A percentile compares a stretch with the other conserved stretches of the same genome.
Conservation (phyloP, 495 filamentous ascomycete genomes). For the Physcia stellaris region DNA sequence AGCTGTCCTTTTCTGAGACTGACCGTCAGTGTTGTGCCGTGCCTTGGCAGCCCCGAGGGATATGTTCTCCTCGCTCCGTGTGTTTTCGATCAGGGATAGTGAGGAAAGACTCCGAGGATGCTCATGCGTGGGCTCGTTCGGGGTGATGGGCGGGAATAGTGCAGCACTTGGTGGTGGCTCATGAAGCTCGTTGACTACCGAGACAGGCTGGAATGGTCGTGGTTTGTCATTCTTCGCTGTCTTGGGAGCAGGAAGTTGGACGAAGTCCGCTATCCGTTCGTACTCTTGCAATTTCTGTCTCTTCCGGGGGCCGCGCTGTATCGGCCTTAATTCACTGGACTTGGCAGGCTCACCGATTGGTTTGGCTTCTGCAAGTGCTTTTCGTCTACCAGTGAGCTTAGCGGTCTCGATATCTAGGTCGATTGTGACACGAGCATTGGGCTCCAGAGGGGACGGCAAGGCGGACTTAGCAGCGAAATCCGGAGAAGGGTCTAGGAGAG, state of each 20-base stretch:
- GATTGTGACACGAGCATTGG: conserved; percentile 26
- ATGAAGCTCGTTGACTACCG: conserved; percentile 62
- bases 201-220: conserved; percentile 33
- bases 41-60: not conserved
- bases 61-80: conserved; percentile 1
- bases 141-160: conserved; percentile 53
- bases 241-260: conserved; percentile 34
- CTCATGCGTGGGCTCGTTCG: conserved; percentile 9
- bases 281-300: conserved; percentile 22
- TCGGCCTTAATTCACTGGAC: conserved; percentile 5
- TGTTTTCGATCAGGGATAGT: not conserved
- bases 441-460: conserved; percentile 33
- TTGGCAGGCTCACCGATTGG: conserved; percentile 12
- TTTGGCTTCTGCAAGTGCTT: conserved; percentile 18
- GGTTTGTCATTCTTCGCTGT: conserved; percentile 33
- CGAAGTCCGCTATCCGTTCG: conserved; percentile 35
- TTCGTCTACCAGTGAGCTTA: conserved; percentile 19
- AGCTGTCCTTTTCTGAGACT: conserved; percentile 4
- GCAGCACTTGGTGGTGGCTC: conserved; percentile 63
- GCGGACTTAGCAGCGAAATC: conserved; percentile 19
- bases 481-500: conserved; percentile 29
- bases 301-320: conserved; percentile 13
- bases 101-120: not conserved
- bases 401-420: conserved; percentile 22
- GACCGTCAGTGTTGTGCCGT: not conserved